These are phyloP conservation scores for Helminthosporium solani DNA, from an alignment of 2,329 filamentous ascomycete species.

Conservation along the genomic window DNA sequence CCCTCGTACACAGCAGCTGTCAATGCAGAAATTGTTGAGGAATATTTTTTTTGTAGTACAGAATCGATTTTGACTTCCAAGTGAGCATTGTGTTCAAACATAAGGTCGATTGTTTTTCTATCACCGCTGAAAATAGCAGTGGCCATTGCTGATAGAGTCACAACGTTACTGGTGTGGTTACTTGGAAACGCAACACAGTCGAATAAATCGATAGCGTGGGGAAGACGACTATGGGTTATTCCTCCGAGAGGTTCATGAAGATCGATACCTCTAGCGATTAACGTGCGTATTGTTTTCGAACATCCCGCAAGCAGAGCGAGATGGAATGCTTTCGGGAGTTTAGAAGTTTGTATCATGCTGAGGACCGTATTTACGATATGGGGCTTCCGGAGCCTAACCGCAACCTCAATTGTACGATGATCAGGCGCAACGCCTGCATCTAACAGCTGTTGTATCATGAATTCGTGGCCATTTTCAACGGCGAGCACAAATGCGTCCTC, in stretches of 20 bases:
- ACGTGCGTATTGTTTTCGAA: neutral
- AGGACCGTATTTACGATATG: neutral
- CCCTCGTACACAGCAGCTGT: neutral
- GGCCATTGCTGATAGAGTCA: neutral
- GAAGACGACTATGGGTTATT: too few species aligned
- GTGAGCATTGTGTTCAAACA: conserved; percentile 1
- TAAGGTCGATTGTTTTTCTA: neutral
- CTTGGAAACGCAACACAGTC: too few species aligned
- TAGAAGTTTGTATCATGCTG: neutral
- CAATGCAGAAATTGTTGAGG: neutral
- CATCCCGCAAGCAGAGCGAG: neutral
- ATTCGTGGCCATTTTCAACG: neutral
- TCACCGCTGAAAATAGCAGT: conserved; percentile 2
- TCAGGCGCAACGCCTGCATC: neutral
- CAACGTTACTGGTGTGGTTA: neutral
- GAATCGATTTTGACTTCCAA: neutral
- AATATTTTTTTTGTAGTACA: neutral
- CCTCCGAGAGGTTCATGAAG: too few species aligned
- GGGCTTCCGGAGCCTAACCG: neutral
- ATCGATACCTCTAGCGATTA: neutral
- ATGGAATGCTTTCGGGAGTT: neutral
- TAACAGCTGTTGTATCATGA: neutral
- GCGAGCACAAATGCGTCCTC: neutral
- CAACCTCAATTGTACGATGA: neutral
- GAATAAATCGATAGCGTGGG: too few species aligned